Base-by-base conservation (phyloP, 208 protist species). In the Leishmania major region DNA sequence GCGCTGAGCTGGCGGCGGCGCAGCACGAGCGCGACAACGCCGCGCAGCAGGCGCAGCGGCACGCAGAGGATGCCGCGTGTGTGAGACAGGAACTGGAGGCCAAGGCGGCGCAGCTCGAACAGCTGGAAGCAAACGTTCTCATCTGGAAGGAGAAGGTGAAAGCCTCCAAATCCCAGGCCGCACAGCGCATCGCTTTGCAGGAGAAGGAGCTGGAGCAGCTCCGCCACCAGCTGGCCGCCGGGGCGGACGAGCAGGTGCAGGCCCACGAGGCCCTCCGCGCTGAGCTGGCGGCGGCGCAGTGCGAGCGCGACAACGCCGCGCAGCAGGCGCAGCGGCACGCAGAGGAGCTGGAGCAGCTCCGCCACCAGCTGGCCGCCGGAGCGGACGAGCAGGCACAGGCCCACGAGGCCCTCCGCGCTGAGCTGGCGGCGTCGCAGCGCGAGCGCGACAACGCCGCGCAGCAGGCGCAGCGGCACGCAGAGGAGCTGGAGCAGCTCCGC, bases 131-230 rank as follows among this genome's bases (percentile, higher is more conserved):
- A 57, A 35, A 28, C 28, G 2, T 37, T 45, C 51, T 75, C 25
- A 10, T 0, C 28, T n/a, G n/a, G 55, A 84, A 66, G 43, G 75
- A 75, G 2, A 47, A 37, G 11, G 25, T 70, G 53, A 78, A 31
- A 49, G 79, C 79, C 0, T 82, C 85, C 0, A 96, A 96, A 55
- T 40, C 22, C 3, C 53, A 57, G 53, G 40, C 71, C 31, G 40
- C 59, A 59, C 22, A 62, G 57, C 57, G 57, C 22, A 31, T 62
- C 25, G 25, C 57, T n/a, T 62, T 19, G 64, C 64, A 69, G 31
- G 45, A 82, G 6, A 1, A 80, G 17, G 79, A 78, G 22, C 17
- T 83, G 43, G 60, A 57, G n/a, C 11, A 6, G 4, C 15, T 73
- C 19, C 51, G 43, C 25, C 60, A 37, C 60, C n/a, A 13, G 73